Percentiles rank a stretch among this genome's conserved stretches.
Evolutionary conservation across 495 filamentous ascomycete genomes (phyloP).

Genomic region (Saxispiralis lemnorum): DNA sequence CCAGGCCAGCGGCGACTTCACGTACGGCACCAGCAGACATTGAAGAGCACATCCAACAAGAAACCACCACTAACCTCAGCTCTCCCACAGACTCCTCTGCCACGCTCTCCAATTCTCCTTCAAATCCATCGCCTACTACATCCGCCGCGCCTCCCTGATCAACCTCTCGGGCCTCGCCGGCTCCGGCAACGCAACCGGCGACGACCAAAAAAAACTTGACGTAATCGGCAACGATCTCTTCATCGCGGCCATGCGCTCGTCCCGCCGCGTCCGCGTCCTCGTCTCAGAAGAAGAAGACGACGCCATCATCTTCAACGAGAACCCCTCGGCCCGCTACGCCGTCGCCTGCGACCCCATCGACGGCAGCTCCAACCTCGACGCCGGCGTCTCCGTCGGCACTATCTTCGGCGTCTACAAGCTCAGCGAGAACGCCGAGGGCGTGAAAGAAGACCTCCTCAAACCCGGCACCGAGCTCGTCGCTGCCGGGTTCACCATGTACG

Average conservation of each 20-base stretch:
- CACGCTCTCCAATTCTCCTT: constrained; percentile 98
- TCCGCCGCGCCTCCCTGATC: constrained; percentile 89
- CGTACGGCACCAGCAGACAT: constrained; percentile 34
- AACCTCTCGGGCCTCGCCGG: constrained; percentile 78
- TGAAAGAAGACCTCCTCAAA: constrained; percentile 66
- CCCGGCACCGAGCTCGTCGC: constrained; percentile 85
- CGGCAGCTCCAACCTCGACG: constrained; percentile 91
- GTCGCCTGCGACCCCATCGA: constrained; percentile 97
- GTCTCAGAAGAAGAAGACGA: constrained; percentile 96
- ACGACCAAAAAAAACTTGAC: constrained; percentile 98
- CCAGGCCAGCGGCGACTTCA: constrained; percentile 96
- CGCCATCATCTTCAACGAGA: constrained; percentile 67
- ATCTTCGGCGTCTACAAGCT: constrained; percentile 94
- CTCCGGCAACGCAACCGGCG: constrained; percentile 84
- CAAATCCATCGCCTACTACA: constrained; percentile 99
- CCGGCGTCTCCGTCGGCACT: constrained; percentile 92
- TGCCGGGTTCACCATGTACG: constrained; percentile 98
- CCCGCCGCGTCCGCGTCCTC: constrained; percentile 70
- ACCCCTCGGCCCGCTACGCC: constrained; percentile 69
- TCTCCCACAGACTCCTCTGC: constrained; percentile 55
- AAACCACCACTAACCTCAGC: neutral
- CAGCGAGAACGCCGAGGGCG: constrained; percentile 48
- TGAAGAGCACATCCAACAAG: constrained; percentile 3
- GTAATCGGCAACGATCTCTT: constrained; percentile 98
- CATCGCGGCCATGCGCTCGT: constrained; percentile 80